Evolutionary conservation across 345 rosid genomes (phyloP).

Genomic region (Tarenaya hassleriana): DNA sequence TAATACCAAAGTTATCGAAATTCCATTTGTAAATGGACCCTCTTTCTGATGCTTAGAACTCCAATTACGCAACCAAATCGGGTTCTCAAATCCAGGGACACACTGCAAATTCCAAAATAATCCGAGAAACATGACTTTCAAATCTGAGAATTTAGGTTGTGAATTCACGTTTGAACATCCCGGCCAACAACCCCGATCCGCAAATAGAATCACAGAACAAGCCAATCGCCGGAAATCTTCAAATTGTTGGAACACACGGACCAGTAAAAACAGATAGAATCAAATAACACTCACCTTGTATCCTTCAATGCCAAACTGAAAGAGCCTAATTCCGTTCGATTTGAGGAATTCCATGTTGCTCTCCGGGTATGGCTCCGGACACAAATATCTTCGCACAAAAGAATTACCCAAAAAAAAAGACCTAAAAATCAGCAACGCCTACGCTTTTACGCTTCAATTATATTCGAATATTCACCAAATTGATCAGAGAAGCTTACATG

Average conservation of each 20-base stretch:
- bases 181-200: background rate
- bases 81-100: slow-evolving; percentile 22
- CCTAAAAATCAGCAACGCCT: slow-evolving; percentile 13
- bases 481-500: slow-evolving; percentile 42
- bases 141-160: background rate
- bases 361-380: slow-evolving; percentile 94
- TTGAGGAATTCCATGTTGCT: slow-evolving; percentile 65
- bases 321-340: slow-evolving; percentile 70
- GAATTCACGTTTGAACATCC: slow-evolving; percentile 8
- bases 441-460: background rate
- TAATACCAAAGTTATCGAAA: slow-evolving; percentile 20
- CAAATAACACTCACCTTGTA: slow-evolving; percentile 44
- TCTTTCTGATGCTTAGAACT: slow-evolving; percentile 22
- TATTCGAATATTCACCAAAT: background rate
- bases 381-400: slow-evolving; percentile 49
- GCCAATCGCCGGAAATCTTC: background rate
- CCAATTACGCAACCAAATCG: slow-evolving; percentile 24
- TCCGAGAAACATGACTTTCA: slow-evolving; percentile 1
- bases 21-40: slow-evolving; percentile 18
- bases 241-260: background rate
- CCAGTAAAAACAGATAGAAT: background rate
- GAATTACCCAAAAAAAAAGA: background rate
- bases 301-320: slow-evolving; percentile 88
- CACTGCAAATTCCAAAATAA: slow-evolving; percentile 21
- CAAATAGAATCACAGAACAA: slow-evolving; percentile 5